Base-by-base conservation (phyloP, 2,329 filamentous ascomycete species). In the Clonostachys rhizophaga region DNA sequence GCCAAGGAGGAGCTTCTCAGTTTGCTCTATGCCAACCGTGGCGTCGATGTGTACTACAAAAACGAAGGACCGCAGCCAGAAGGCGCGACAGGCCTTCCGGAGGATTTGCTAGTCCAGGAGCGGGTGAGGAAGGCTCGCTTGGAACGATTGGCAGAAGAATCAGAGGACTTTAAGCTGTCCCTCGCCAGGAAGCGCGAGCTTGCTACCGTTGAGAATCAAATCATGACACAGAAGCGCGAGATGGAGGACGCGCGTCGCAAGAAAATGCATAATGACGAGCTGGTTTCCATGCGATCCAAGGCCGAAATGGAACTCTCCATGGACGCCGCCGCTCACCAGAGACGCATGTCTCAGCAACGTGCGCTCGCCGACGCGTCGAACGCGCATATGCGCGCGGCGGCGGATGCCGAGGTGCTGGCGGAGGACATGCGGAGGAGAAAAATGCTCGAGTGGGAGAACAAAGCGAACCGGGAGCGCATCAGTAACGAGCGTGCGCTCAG, bases 31-130 rank as follows among this genome's bases (percentile, higher is more conserved):
- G 70, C 72, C 43, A 81, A 79, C 52, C 73, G 79, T 12, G 74
- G 71, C 6, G 61, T 61, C 8, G 77, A 82, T 50, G 68, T 78
- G 5, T 83, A 70, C 56, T 82, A 79, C 58, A 73, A 76, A 41
- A 72, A 74, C 52, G 63, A 67, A 4, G 76, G 76, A 1, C 66
- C 75, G 0, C 79, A 83, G 49, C 79, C 79, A 2, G 67, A 73
- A 0, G 78, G 72, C 45, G 75, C 76, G 0, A 54, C 74, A 17
- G 78, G 78, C 4, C 64, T 82, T 12, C 79, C 79, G 0, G 60
- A 69, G 2, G 72, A 78, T 18, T 64, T 83, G 17, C 64, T 71
- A 18, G 59, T 68, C 0, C 67, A 72, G 45, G 79, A 83, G 44
- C 70, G 75, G 6, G 69, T 71, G 44, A 75, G 79, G 17, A 70